A percentile compares a stretch with the other conserved stretches of the same genome.
These are phyloP conservation scores for Xylariaceae sp. DNA, from an alignment of 2,329 filamentous ascomycete species.

Conservation along the genomic window DNA sequence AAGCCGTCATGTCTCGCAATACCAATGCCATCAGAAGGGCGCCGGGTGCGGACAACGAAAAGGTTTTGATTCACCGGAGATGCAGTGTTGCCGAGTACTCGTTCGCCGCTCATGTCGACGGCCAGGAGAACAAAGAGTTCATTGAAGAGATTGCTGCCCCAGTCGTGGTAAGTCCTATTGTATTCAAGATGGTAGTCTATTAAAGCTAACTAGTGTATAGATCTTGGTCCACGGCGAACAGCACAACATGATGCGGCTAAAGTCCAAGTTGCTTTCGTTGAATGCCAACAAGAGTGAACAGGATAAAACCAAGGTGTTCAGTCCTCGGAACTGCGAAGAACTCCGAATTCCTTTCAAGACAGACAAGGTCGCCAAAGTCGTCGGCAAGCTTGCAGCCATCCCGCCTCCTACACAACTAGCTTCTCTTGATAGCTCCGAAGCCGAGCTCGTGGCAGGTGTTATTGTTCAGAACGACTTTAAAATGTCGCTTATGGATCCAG, in stretches of 20 bases:
- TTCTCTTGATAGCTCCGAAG: constrained; percentile 30
- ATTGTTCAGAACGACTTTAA: constrained; percentile 98
- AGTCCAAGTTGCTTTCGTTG: constrained; percentile 88
- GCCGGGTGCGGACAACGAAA: constrained; percentile 68
- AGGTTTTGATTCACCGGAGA: constrained; percentile 82
- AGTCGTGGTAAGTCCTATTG: constrained; percentile 67
- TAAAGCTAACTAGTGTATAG: constrained; percentile 38
- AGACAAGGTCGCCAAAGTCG: constrained; percentile 93
- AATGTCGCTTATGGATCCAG: constrained; percentile 91
- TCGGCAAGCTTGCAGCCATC: constrained; percentile 83
- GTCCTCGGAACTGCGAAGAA: constrained; percentile 90
- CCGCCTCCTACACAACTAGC: constrained; percentile 53
- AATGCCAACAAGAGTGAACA: constrained; percentile 76
- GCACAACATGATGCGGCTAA: constrained; percentile 95
- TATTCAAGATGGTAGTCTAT: background rate
- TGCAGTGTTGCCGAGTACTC: constrained; percentile 93
- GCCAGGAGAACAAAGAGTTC: constrained; percentile 91
- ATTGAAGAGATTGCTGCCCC: constrained; percentile 90
- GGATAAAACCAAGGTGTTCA: constrained; percentile 84
- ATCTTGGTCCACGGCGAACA: constrained; percentile 96
- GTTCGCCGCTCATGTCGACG: constrained; percentile 95
- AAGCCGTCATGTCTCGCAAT: constrained; percentile 80
- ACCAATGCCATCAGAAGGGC: constrained; percentile 58
- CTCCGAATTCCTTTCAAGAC: constrained; percentile 91
- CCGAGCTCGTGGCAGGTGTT: constrained; percentile 73